A percentile compares a stretch with the other conserved stretches of the same genome.
Conservation (phyloP, 73 alveolate genomes). For the Uronychia binucleata region DNA sequence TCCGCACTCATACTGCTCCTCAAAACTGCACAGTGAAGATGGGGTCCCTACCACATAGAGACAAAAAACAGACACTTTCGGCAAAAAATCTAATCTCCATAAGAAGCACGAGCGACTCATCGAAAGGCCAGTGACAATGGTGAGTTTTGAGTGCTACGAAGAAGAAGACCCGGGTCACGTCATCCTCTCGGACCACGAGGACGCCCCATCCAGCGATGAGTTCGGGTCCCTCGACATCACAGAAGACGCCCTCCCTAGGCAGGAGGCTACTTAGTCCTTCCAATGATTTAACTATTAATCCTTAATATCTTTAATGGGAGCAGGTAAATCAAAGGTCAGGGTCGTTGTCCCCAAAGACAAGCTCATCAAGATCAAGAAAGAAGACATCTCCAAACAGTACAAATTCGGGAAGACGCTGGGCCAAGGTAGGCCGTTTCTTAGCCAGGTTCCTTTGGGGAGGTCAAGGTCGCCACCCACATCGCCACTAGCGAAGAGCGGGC, state of each 20-base stretch:
- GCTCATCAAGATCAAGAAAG: background rate
- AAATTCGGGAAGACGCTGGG: background rate
- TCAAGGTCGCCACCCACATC: background rate
- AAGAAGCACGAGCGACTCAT: background rate
- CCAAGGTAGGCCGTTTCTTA: background rate
- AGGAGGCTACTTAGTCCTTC: background rate
- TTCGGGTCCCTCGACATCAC: background rate
- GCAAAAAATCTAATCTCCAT: no score
- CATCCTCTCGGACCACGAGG: background rate
- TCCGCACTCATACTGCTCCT: background rate
- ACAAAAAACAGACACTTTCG: no score
- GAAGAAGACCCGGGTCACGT: background rate
- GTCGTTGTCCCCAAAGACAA: background rate
- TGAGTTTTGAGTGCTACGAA: background rate
- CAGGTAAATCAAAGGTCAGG: background rate
- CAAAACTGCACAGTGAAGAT: background rate
- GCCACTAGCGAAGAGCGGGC: background rate
- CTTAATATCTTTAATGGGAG: slow-evolving; percentile 4
- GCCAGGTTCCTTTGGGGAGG: background rate
- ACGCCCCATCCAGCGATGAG: background rate
- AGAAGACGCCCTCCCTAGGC: background rate
- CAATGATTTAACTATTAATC: background rate
- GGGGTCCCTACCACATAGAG: no score
- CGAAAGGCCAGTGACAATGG: background rate
- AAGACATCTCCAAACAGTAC: background rate